A percentile compares a stretch with the other conserved stretches of the same genome.
Evolutionary conservation across 2,329 filamentous ascomycete genomes (phyloP).

Genomic region (Ceratocystis cubensis): DNA sequence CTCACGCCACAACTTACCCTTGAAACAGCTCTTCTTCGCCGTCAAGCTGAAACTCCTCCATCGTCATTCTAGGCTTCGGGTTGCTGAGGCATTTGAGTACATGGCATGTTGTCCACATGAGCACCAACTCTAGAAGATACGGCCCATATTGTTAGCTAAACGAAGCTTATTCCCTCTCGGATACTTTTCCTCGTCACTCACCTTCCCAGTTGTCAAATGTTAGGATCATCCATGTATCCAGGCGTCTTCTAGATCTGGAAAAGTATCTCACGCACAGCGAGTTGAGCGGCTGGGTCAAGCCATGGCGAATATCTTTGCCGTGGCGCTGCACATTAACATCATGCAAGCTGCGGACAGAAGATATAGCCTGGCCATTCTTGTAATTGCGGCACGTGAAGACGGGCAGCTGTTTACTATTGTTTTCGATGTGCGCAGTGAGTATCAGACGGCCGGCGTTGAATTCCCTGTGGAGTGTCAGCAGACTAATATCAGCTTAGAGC

Average conservation of each 20-base stretch:
- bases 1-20: slow-evolving; percentile 30
- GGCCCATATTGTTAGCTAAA: background rate
- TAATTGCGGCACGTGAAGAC: background rate
- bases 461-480: background rate
- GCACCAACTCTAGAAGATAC: background rate
- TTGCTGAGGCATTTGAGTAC: slow-evolving; percentile 35
- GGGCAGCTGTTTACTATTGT: background rate
- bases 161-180: background rate
- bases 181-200: background rate
- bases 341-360: background rate
- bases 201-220: slow-evolving; percentile 3
- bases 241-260: background rate
- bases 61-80: slow-evolving; percentile 29
- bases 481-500: background rate
- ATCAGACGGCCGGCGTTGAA: background rate
- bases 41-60: slow-evolving; percentile 24
- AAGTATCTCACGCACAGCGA: background rate
- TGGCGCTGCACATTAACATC: background rate
- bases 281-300: background rate
- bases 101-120: slow-evolving; percentile 31
- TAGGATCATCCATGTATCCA: background rate
- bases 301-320: background rate
- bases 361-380: background rate
- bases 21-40: slow-evolving; percentile 43
- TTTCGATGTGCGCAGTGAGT: slow-evolving; percentile 1